These are phyloP conservation scores for Calocera cornea DNA, from an alignment of 768 basidiomycete genomes.

Conservation along the genomic window DNA sequence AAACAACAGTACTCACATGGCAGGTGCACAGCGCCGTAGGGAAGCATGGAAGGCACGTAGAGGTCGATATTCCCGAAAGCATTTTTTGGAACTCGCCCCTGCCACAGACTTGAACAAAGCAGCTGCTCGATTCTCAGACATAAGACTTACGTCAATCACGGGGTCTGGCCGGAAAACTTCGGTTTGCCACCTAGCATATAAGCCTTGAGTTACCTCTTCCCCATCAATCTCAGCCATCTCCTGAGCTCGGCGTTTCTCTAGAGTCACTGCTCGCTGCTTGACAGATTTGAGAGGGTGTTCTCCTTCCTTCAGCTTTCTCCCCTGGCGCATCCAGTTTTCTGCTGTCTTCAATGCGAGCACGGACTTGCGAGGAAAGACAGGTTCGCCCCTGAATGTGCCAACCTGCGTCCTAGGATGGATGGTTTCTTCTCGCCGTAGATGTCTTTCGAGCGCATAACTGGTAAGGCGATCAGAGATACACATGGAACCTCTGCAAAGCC, in stretches of 20 bases:
- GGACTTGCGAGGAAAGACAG: constrained; percentile 74
- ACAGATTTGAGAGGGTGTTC: constrained; percentile 82
- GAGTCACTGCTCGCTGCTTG: constrained; percentile 71
- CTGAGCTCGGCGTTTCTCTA: constrained; percentile 60
- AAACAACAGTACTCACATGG: constrained; percentile 51
- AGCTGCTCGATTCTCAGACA: background rate
- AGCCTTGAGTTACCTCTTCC: constrained; percentile 64
- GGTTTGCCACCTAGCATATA: constrained; percentile 79
- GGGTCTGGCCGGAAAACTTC: constrained; percentile 66
- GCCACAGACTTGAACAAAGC: background rate
- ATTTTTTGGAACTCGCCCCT: constrained; percentile 93
- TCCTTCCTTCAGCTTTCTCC: constrained; percentile 54
- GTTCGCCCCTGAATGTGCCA: constrained; percentile 84
- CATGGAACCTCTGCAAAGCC: background rate
- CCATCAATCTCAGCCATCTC: constrained; percentile 40
- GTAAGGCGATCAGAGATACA: background rate
- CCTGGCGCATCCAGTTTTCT: constrained; percentile 90
- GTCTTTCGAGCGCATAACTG: constrained; percentile 73
- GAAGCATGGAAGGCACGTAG: constrained; percentile 91
- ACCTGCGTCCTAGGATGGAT: constrained; percentile 69
- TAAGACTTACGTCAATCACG: constrained; percentile 57
- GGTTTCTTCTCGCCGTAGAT: constrained; percentile 77
- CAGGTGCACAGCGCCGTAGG: constrained; percentile 69
- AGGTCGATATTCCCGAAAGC: constrained; percentile 94
- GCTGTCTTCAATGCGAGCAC: constrained; percentile 79